Evolutionary conservation across 1,284 basidiomycete species (phyloP), one percentile per base, ranked within the genome.

Genomic region (Moniliophthora roreri): DNA sequence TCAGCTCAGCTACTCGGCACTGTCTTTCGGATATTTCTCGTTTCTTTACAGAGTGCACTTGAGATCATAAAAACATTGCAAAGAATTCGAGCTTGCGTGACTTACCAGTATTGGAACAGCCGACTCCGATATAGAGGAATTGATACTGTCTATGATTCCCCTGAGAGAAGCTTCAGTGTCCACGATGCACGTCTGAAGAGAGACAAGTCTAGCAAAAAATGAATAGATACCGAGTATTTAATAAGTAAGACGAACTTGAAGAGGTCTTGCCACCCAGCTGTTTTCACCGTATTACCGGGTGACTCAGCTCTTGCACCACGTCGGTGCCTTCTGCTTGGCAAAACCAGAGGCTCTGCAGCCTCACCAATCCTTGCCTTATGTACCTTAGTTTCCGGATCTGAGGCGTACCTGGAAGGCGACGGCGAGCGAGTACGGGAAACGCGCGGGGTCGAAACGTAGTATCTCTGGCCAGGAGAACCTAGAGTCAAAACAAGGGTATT

Each of bases 401-500:
- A 91, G 44, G 76, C 81, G 66, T 85, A 90, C 20, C 82, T 89
- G 10, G 80, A 78, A 16, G 78, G 77, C 16, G 80, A 76, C 40
- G 77, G 75, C 21, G 79, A 74, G 38, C 74, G 72, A 44, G 70
- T 66, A 16, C 57, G 59, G n/a, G 63, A 59, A 41, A 50, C 60
- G 54, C 54, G 50, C 54, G 56, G 51, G 71, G 1, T 44, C 41
- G 80, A 81, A 13, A 88, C 63, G 65, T 83, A 88, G 62, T 81
- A 87, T 23, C 72, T 74, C 60, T 77, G 71, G 3, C 78, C 82
- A 9, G 77, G 77, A 11, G 85, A 82, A 20, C 79, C 74, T 41
- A 93, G 74, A 7, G 80, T 76, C 38, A 93, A 61, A 9, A 93
- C 67, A 8, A 92, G 73, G 0, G 88, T 84, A 63, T 93, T 93